A percentile compares a stretch with the other conserved stretches of the same genome.
Evolutionary conservation across 2,329 filamentous ascomycete species (phyloP).

Genomic region (Sclerotinia trifoliorum): DNA sequence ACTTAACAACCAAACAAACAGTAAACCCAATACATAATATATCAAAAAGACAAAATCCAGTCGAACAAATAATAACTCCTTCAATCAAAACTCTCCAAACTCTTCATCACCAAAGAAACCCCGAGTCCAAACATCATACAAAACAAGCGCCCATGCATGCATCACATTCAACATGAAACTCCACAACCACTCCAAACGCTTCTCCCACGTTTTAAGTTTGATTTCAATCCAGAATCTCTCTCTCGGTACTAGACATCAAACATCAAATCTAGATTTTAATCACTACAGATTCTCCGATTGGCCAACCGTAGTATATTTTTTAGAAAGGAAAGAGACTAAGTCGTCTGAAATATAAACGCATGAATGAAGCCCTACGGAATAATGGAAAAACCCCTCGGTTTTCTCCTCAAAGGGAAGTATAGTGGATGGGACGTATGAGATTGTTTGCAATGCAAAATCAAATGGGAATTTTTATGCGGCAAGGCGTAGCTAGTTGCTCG

Average conservation of each 20-base stretch:
- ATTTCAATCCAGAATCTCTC: not conserved
- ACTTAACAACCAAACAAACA: not conserved
- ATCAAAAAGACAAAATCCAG: not conserved
- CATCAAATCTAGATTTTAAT: not conserved
- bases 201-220: not conserved
- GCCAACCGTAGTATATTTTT: not conserved
- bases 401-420: not conserved
- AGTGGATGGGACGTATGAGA: not conserved
- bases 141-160: not conserved
- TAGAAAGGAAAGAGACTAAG: too few species aligned
- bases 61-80: too few species aligned
- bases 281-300: not conserved
- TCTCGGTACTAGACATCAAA: not conserved
- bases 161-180: not conserved
- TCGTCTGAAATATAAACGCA: conserved; percentile 4
- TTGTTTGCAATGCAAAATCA: not conserved
- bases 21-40: not conserved
- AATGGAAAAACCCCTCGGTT: not conserved
- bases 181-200: not conserved
- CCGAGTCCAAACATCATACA: not conserved
- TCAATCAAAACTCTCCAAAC: not conserved
- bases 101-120: not conserved
- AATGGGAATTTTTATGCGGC: not conserved
- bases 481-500: not conserved
- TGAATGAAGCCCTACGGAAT: not conserved